Percentiles rank a stretch among this genome's conserved stretches.
These are phyloP conservation scores for Suhomyces sp. DNA, from an alignment of 805 yeast species.

Conservation along the genomic window DNA sequence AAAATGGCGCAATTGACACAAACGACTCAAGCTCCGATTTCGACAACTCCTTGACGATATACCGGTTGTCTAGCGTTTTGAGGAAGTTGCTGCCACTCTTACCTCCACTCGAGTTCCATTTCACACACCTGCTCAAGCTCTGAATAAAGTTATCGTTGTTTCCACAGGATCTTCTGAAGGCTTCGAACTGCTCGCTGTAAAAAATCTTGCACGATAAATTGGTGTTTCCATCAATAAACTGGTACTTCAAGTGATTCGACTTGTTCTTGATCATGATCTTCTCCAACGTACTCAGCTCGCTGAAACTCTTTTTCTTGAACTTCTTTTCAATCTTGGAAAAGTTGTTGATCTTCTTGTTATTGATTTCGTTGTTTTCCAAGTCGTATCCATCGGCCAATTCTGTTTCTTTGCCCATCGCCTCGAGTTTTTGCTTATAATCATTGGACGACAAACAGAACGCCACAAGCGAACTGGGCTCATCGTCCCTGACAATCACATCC, in stretches of 20 bases:
- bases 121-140: conserved; percentile 86
- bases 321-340: conserved; percentile 42
- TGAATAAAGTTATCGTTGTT: conserved; percentile 73
- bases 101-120: conserved; percentile 96
- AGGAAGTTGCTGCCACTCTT: conserved; percentile 93
- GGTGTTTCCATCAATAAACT: conserved; percentile 79
- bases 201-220: conserved; percentile 88
- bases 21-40: conserved; percentile 90
- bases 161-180: conserved; percentile 82
- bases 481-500: conserved; percentile 90
- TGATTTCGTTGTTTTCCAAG: conserved; percentile 26
- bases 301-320: conserved; percentile 30
- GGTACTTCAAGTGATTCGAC: conserved; percentile 89
- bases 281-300: conserved; percentile 47
- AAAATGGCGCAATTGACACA: conserved; percentile 92
- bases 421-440: conserved; percentile 71
- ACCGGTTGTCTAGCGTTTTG: conserved; percentile 87
- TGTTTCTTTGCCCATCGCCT: conserved; percentile 29
- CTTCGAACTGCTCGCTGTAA: conserved; percentile 95
- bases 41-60: conserved; percentile 84
- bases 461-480: conserved; percentile 91
- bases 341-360: conserved; percentile 32
- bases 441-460: conserved; percentile 87
- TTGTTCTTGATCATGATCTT: conserved; percentile 72
- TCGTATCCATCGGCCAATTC: conserved; percentile 15